Evolutionary conservation across 2,329 filamentous ascomycete genomes (phyloP).

Genomic region (Emergomyces orientalis): DNA sequence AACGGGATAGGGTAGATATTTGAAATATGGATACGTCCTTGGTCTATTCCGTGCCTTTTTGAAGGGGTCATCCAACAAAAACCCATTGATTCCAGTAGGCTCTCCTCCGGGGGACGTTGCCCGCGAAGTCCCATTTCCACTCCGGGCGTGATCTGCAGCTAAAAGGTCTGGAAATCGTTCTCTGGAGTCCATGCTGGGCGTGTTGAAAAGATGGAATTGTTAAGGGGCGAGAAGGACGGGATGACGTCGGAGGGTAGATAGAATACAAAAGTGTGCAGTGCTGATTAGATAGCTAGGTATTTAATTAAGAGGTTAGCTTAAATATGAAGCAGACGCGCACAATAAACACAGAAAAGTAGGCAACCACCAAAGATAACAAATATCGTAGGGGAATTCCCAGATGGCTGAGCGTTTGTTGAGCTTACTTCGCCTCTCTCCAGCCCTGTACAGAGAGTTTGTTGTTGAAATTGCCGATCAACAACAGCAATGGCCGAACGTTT

Average conservation of each 20-base stretch:
- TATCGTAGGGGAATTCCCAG: neutral
- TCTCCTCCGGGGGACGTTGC: constrained; percentile 69
- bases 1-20: constrained; percentile 77
- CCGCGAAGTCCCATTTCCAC: constrained; percentile 56
- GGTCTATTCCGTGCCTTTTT: constrained; percentile 62
- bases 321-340: neutral
- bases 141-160: constrained; percentile 17
- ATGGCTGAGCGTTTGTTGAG: neutral
- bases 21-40: constrained; percentile 87
- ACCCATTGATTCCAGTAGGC: constrained; percentile 41
- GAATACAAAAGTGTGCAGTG: neutral
- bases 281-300: neutral
- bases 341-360: neutral
- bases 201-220: neutral
- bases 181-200: constrained; percentile 14
- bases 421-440: neutral
- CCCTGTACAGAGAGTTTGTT: neutral
- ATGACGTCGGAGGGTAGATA: constrained; percentile 1
- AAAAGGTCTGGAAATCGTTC: constrained; percentile 13
- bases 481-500: neutral
- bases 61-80: constrained; percentile 39
- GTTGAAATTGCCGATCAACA: neutral
- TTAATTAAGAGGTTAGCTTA: neutral
- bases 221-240: neutral
- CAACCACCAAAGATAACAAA: neutral